Base-by-base conservation (phyloP, 139 green algal genomes). In the Chlamydomonas incerta region DNA sequence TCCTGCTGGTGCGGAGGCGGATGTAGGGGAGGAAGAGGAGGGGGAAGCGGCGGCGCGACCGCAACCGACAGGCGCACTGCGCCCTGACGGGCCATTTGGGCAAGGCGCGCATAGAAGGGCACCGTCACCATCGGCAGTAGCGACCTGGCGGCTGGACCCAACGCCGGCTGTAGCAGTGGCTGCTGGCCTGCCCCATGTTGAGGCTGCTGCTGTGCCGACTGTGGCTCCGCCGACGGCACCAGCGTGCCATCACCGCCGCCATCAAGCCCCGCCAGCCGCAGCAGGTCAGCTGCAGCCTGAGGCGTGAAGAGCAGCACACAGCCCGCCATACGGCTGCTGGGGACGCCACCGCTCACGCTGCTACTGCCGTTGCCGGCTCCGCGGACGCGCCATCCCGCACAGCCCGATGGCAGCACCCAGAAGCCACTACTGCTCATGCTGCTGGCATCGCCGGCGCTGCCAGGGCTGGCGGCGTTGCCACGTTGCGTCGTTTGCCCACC, bases 221-320 rank as follows among this genome's bases (percentile, higher is more conserved):
- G 46, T 41, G 46, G 15, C 46, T n/a, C n/a, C n/a, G n/a, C n/a
- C n/a, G n/a, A n/a, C n/a, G n/a, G n/a, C n/a, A n/a, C n/a, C n/a
- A n/a, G n/a, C n/a, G n/a, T 26, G 41, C 31, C 31, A 47, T 72
- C 41, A 50, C 41, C 41, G 6, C 5, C 41, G 41, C 41, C 41
- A 8, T 50, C 41, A 5, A 50, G 41, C 5, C 41, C 41, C 41
- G 72, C 47, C 72, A 80, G 50, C 14, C n/a, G 50, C 6, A 24
- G 14, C 28, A 80, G 47, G 5, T 28, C 50, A 14, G 72, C 72
- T 9, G 72, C 72, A 17, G 72, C 46, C 18, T 46, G 29, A 15
- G 13, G 14, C 10, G 57, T 72, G 74, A 72, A 82, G 58, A 58
- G 57, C 58, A 82, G 74, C 29, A 82, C 47, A 58, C 74, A 82